Evolutionary conservation across 345 rosid genomes (phyloP).

Genomic region (Hirschfeldia incana): DNA sequence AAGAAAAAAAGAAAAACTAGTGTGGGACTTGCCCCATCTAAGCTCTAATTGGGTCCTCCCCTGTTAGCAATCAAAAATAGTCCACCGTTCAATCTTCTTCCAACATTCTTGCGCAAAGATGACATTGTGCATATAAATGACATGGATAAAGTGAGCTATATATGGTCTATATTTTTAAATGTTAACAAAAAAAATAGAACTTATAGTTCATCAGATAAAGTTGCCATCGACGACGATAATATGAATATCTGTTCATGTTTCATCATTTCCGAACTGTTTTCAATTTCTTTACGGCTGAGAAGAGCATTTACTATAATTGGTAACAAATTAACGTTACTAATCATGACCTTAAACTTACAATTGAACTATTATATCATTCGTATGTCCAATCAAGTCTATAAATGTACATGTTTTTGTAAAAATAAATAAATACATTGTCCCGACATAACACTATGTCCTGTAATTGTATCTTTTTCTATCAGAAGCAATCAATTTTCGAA

Average conservation of each 20-base stretch:
- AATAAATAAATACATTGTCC: background rate
- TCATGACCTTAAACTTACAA: background rate
- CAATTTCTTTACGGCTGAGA: background rate
- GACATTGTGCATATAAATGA: too few species aligned
- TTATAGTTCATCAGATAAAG: background rate
- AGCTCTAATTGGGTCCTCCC: too few species aligned
- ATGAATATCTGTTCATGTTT: background rate
- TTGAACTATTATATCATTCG: background rate
- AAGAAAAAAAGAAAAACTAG: too few species aligned
- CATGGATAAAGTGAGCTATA: too few species aligned
- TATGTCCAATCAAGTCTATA: background rate
- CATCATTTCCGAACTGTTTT: background rate
- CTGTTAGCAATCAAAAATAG: too few species aligned
- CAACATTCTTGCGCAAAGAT: too few species aligned
- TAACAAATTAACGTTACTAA: background rate
- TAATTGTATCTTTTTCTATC: conserved; percentile 16
- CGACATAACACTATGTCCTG: conserved; percentile 34
- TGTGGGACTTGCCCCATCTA: too few species aligned
- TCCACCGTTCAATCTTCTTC: too few species aligned
- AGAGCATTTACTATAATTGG: background rate
- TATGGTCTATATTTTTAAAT: too few species aligned
- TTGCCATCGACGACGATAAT: background rate
- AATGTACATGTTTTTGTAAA: conserved; percentile 2
- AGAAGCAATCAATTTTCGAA: conserved; percentile 17
- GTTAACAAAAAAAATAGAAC: too few species aligned